A percentile compares a stretch with the other conserved stretches of the same genome.
Conservation (phyloP, 345 rosid genomes). For the Syzygium aqueum region DNA sequence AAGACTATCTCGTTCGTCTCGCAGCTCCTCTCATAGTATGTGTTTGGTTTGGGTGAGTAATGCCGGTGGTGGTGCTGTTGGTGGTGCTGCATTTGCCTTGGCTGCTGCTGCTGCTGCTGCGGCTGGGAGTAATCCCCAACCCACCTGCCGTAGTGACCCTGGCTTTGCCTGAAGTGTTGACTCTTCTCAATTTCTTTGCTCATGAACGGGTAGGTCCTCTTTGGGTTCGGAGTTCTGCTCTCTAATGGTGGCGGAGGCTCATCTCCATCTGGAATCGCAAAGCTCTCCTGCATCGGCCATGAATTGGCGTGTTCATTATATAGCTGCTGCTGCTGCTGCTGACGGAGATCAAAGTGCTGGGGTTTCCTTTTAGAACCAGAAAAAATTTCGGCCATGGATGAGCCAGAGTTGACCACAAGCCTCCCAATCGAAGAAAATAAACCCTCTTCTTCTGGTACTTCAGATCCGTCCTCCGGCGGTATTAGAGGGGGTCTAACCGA, state of each 20-base stretch:
- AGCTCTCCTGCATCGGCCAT: constrained; percentile 87
- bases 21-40: constrained; percentile 61
- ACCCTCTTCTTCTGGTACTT: constrained; percentile 56
- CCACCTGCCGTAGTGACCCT: constrained; percentile 35
- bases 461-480: constrained; percentile 60
- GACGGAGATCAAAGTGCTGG: constrained; percentile 15
- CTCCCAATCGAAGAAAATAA: constrained; percentile 66
- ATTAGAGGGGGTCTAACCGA: constrained; percentile 59
- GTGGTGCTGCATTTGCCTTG: constrained; percentile 17
- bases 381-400: constrained; percentile 51
- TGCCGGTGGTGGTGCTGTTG: constrained; percentile 44
- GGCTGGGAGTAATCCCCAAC: constrained; percentile 26
- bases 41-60: constrained; percentile 29
- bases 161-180: constrained; percentile 39
- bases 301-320: constrained; percentile 14
- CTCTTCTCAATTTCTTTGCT: constrained; percentile 29
- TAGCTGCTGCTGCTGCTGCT: constrained; percentile 27
- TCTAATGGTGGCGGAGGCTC: constrained; percentile 70
- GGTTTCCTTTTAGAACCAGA: constrained; percentile 38
- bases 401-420: constrained; percentile 57
- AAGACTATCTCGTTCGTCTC: constrained; percentile 87
- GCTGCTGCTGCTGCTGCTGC: constrained; percentile 21
- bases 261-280: constrained; percentile 63
- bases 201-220: constrained; percentile 41
- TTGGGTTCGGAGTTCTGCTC: constrained; percentile 37